Evolutionary conservation across 495 filamentous ascomycete genomes (phyloP).

Genomic region (Astrocystis sublimbata): DNA sequence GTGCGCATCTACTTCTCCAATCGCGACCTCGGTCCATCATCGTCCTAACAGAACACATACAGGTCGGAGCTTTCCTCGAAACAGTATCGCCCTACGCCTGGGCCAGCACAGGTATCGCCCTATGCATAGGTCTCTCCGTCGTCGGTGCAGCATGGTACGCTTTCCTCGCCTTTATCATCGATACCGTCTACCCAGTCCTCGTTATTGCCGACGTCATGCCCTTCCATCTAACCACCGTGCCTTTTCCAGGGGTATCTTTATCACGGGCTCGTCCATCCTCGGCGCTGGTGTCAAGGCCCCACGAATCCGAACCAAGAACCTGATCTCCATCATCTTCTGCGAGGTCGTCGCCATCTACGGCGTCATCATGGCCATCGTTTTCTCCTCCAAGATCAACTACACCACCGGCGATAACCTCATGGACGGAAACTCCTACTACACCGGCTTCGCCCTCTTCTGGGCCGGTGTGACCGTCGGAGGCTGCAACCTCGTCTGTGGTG

Average conservation of each 20-base stretch:
- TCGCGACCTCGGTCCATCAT: slow-evolving; percentile 13
- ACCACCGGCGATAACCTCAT: slow-evolving; percentile 63
- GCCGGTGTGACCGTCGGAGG: slow-evolving; percentile 86
- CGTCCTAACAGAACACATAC: slow-evolving; percentile 28
- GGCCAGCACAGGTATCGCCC: slow-evolving; percentile 85
- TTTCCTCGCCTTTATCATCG: neutral
- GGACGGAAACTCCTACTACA: slow-evolving; percentile 80
- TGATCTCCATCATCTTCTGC: slow-evolving; percentile 99
- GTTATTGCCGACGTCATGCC: slow-evolving; percentile 1
- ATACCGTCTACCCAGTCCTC: neutral
- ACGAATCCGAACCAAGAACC: slow-evolving; percentile 96
- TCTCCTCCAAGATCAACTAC: slow-evolving; percentile 80
- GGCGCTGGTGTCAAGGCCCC: slow-evolving; percentile 95
- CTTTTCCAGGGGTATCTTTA: slow-evolving; percentile 89
- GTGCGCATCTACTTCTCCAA: slow-evolving; percentile 53
- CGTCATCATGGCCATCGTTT: slow-evolving; percentile 99
- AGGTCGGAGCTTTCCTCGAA: slow-evolving; percentile 95
- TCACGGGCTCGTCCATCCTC: slow-evolving; percentile 97
- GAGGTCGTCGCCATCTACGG: slow-evolving; percentile 99
- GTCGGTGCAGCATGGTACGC: slow-evolving; percentile 96
- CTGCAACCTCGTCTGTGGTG: slow-evolving; percentile 94
- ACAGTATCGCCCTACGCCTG: slow-evolving; percentile 91
- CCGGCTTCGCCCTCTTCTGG: slow-evolving; percentile 98
- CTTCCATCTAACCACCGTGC: neutral
- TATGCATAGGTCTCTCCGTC: slow-evolving; percentile 94